Base-by-base conservation (phyloP, 768 basidiomycete genomes). In the Dioszegia aurantiaca region DNA sequence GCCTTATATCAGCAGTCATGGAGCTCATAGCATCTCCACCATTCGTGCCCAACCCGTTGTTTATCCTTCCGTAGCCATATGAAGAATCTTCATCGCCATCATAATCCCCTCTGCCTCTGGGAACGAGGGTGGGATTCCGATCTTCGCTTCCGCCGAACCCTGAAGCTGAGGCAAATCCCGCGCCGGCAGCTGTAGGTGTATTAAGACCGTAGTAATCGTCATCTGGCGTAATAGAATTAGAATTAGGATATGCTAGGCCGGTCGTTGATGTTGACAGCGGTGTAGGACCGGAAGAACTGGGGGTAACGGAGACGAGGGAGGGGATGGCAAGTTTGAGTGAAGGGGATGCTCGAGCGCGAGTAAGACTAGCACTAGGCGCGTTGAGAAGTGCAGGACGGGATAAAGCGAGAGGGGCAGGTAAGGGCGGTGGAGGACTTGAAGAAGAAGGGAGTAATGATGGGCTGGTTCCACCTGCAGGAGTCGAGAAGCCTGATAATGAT, bases 1-100 rank as follows among this genome's bases (percentile, higher is more conserved):
- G 53, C 33, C 60, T 51, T 16, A 72, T 67, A 45, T 67, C 70
- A 24, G 59, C 56, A 2, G 68, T 72, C 68, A 69, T 69, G 3
- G 63, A 63, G 28, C 55, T 60, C 39, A 67, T 62, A 17, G 49
- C 44, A 42, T 63, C 60, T 11, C 48, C 52, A 1, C 21, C 36
- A 11, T 42, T 57, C 14, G 40, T 36, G 3, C 42, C 57, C 24
- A 59, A 37, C 10, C 64, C 67, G 48, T 61, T 65, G n/a, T 55
- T 57, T 1, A 62, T 19, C 36, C 47, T 16, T 9, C 69, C 69
- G 45, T 62, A 72, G 3, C 70, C 70, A 48, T 72, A 72, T 19
- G 56, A 48, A n/a, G 55, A 56, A 14, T 63, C 64, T 56, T 67
- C 68, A 19, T 65, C 68, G 46, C 63, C 68, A 36, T 69, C 70